phyloP scores from a whole-genome alignment of 768 basidiomycete genomes.

The Rhizopogon roseolus region DNA sequence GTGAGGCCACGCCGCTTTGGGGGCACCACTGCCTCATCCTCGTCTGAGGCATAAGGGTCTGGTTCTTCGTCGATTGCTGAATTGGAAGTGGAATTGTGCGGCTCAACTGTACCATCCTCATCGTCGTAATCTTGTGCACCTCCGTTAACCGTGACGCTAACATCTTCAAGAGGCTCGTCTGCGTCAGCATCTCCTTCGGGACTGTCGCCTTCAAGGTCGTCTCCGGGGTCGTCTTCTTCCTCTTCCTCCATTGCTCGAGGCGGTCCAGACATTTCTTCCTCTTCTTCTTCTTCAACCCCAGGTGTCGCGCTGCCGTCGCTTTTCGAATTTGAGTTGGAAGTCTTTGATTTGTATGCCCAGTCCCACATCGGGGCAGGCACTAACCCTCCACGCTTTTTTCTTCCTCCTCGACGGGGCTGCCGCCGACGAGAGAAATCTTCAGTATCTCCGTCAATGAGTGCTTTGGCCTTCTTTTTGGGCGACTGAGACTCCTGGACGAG shows the following conservation, averaged over 20 bases:
- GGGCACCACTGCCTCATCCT: background rate
- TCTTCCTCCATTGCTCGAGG: conserved; percentile 62
- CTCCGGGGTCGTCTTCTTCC: conserved; percentile 31
- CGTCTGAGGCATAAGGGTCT: conserved; percentile 3
- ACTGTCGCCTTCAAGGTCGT: conserved; percentile 12
- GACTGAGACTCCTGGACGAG: conserved; percentile 43
- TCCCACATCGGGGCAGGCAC: conserved; percentile 84
- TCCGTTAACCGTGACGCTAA: background rate
- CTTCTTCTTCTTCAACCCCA: conserved; percentile 34
- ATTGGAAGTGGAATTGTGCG: background rate
- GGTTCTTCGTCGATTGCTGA: conserved; percentile 1
- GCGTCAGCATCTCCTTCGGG: conserved; percentile 9
- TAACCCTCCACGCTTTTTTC: conserved; percentile 59
- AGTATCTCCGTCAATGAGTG: background rate
- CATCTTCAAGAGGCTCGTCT: conserved; percentile 1
- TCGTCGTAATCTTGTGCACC: conserved; percentile 11
- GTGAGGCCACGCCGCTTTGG: background rate
- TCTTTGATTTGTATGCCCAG: conserved; percentile 59
- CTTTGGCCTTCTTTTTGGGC: conserved; percentile 7
- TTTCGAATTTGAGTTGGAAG: conserved; percentile 32
- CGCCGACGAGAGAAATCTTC: conserved; percentile 9
- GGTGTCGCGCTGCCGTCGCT: conserved; percentile 41
- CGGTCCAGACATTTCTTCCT: conserved; percentile 38
- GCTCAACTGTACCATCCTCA: conserved; percentile 9
- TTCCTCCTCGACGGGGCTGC: conserved; percentile 19